A percentile compares a stretch with the other conserved stretches of the same genome.
Conservation (phyloP, 1,139 yeast genomes). For the Hemisphaericaspora lyxosophila region DNA sequence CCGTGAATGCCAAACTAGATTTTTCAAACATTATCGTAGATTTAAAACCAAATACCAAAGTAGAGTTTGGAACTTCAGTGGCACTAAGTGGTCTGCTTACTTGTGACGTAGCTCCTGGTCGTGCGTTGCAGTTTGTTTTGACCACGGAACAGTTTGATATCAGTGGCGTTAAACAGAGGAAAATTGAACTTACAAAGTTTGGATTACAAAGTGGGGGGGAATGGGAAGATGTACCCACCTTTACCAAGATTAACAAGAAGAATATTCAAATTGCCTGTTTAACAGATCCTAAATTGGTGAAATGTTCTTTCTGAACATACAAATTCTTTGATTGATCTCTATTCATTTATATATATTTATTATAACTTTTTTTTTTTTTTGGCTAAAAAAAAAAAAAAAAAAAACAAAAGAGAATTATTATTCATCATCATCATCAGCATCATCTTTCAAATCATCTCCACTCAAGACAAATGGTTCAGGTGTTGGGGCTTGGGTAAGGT, state of each 20-base stretch:
- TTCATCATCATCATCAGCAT: slow-evolving; percentile 13
- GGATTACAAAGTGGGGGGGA: slow-evolving; percentile 17
- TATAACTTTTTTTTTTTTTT: no score
- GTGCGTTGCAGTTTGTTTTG: slow-evolving; percentile 24
- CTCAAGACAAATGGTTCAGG: slow-evolving; percentile 80
- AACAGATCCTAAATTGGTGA: slow-evolving; percentile 20
- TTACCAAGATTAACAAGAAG: slow-evolving; percentile 14
- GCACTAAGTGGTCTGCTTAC: slow-evolving; percentile 21
- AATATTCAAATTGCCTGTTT: slow-evolving; percentile 27
- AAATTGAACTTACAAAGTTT: slow-evolving; percentile 13
- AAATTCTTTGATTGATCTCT: neutral
- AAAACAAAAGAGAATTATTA: no score
- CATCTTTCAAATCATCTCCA: slow-evolving; percentile 50
- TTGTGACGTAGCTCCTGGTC: slow-evolving; percentile 22
- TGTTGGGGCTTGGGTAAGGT: slow-evolving; percentile 81
- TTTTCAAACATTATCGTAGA: slow-evolving; percentile 17
- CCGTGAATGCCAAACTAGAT: slow-evolving; percentile 16
- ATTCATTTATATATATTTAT: neutral
- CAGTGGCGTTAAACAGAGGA: slow-evolving; percentile 18
- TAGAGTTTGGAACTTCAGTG: slow-evolving; percentile 14
- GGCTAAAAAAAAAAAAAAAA: no score
- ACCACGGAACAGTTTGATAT: slow-evolving; percentile 16
- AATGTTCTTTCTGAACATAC: slow-evolving; percentile 10
- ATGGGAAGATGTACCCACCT: slow-evolving; percentile 19
- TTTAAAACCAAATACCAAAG: slow-evolving; percentile 16